Base-by-base conservation (phyloP, 805 yeast genomes). In the Wickerhamiella sergipiensis region DNA sequence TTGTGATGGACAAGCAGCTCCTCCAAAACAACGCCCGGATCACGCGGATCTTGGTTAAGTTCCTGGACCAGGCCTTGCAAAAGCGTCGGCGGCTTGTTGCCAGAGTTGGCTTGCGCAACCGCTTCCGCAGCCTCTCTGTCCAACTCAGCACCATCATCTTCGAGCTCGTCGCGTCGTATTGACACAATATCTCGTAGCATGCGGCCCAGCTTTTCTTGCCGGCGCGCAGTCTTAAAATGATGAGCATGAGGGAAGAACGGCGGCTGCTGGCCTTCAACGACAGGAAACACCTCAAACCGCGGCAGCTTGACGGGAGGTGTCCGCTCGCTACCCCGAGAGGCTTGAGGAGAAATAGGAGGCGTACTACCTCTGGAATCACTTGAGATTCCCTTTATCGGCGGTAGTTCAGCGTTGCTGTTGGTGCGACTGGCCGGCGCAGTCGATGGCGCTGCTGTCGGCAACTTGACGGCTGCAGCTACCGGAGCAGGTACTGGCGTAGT, bases 241-340 rank as follows among this genome's bases (percentile, higher is more conserved):
- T 89, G 97, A 61, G 78, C 86, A 65, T 89, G 97, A 12, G 69
- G 56, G 9, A n/a, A 36, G 40, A n/a, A 36, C 19, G 40, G 19
- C 89, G 89, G 57, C 78, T 36, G 38, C 17, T 10, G 10, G 33
- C 50, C 52, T 21, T 51, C 43, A 15, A 47, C 50, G 10, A 39
- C 81, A 9, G 62, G 63, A 44, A 55, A 56, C 18, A 64, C 58
- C 45, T 56, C 54, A 38, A 66, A 55, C 44, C 69, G 57, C 33
- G 59, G 57, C 38, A 55, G 57, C 47, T 48, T 51, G n/a, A 52
- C 59, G 19, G 40, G 19, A 4, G 40, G 40, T 2, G 40, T 15
- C 18, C 40, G 40, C 40, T 36, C 40, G 19, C 40, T 17, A n/a
- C 19, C 15, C 3, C 40, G 40, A 5, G 40, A 36, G 2, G 40